Evolutionary conservation across 1,284 basidiomycete species (phyloP), one percentile per base, ranked within the genome.

Genomic region (Malassezia furfur): DNA sequence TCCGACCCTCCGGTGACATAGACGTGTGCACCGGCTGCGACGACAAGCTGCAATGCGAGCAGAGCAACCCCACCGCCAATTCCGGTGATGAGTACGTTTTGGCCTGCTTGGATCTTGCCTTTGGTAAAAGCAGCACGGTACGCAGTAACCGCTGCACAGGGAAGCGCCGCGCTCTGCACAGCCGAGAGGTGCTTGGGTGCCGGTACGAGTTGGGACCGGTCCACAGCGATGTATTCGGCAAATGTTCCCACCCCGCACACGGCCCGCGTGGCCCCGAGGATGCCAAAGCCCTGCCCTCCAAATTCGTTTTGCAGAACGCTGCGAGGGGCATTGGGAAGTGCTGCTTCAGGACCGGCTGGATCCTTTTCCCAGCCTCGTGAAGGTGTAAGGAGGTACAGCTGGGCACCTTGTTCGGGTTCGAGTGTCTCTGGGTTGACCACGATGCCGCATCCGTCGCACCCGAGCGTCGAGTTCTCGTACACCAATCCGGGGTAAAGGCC

Each of bases 111-210:
- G 5, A 88, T 81, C 5, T 78, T 72, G 0, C 81, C 88, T 64
- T 88, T 84, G 35, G 87, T 80, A 37, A 85, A 78, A 1, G 82
- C 78, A 1, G 86, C 85, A 85, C 87, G 83, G 83, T 86, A 91
- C 3, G 88, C 86, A 7, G 88, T 91, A 11, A 90, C 76, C 1
- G 82, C 85, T 0, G 80, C 87, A 1, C 88, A 74, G 0, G 88
- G 87, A 80, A 85, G 85, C 7, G 86, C 84, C 0, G 86, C 84
- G 5, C 81, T 80, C 51, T 88, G 81, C 40, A 83, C 77, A 63
- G 87, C 83, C 52, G 81, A 79, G 21, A 91, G 79, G 68, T 89
- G 83, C 14, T 79, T 75, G 0, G 87, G 88, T 3, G 82, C 82
- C 1, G 62, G 76, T 21, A 90, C 79, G 19, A 89, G 80, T 57